phyloP scores from a whole-genome alignment of 495 filamentous ascomycete species.

The Glutinoglossum americanum region DNA sequence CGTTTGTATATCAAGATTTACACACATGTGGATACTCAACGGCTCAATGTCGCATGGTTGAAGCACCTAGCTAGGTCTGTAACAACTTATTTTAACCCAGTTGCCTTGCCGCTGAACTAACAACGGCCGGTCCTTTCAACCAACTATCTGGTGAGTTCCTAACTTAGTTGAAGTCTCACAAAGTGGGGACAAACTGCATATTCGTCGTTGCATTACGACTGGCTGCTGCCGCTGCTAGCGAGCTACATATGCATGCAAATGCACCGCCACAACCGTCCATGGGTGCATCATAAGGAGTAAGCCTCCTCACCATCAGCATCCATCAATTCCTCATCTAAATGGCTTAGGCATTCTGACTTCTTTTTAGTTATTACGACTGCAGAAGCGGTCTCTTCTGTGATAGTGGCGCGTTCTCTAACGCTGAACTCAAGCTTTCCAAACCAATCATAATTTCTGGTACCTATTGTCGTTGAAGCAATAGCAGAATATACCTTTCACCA shows the following conservation, averaged over 20 bases:
- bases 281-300: not conserved
- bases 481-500: slow-evolving; percentile 16
- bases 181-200: no score
- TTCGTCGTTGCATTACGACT: no score
- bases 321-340: not conserved
- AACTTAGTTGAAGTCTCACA: no score
- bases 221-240: no score
- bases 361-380: not conserved
- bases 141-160: no score
- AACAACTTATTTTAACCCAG: no score
- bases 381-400: not conserved
- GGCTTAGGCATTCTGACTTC: not conserved
- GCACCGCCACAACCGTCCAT: not conserved
- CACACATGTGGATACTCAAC: not conserved
- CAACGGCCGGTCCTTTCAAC: not conserved
- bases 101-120: no score
- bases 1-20: not conserved
- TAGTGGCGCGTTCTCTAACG: not conserved
- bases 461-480: not conserved
- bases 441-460: not conserved
- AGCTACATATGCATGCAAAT: not conserved
- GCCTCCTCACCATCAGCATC: not conserved
- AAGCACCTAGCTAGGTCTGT: no score
- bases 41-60: no score
- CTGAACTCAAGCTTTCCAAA: not conserved